Conservation (phyloP, 805 yeast genomes). For the Ogataea methanolica region DNA sequence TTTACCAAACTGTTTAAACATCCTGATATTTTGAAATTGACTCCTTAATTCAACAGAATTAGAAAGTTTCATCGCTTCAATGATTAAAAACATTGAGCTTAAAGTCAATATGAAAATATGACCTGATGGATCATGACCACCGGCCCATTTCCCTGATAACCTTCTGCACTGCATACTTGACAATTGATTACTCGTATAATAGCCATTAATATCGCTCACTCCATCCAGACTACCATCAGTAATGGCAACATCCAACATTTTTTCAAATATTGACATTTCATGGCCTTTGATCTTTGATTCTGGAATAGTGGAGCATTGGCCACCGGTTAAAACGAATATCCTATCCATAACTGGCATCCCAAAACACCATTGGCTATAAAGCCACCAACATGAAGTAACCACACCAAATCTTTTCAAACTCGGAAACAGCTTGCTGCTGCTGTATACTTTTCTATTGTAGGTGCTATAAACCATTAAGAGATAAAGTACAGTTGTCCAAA, state of each 20-base stretch:
- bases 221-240: neutral
- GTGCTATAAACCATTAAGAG: constrained; percentile 12
- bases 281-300: constrained; percentile 1
- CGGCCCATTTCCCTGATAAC: constrained; percentile 63
- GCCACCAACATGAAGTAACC: constrained; percentile 75
- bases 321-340: constrained; percentile 78
- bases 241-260: neutral
- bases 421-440: constrained; percentile 10
- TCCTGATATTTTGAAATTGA: constrained; percentile 4
- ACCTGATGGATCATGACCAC: constrained; percentile 97
- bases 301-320: constrained; percentile 49
- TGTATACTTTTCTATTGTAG: neutral
- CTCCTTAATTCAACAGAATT: constrained; percentile 8
- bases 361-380: constrained; percentile 84
- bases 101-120: constrained; percentile 79
- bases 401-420: constrained; percentile 38
- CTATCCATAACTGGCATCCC: constrained; percentile 89
- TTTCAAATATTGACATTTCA: neutral
- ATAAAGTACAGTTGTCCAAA: constrained; percentile 66
- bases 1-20: neutral
- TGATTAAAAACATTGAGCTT: constrained; percentile 58
- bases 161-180: constrained; percentile 45
- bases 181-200: constrained; percentile 16
- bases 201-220: neutral
- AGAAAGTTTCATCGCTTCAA: constrained; percentile 43